Base-by-base conservation (phyloP, 2,329 filamentous ascomycete genomes). In the Diaporthe nobilis region DNA sequence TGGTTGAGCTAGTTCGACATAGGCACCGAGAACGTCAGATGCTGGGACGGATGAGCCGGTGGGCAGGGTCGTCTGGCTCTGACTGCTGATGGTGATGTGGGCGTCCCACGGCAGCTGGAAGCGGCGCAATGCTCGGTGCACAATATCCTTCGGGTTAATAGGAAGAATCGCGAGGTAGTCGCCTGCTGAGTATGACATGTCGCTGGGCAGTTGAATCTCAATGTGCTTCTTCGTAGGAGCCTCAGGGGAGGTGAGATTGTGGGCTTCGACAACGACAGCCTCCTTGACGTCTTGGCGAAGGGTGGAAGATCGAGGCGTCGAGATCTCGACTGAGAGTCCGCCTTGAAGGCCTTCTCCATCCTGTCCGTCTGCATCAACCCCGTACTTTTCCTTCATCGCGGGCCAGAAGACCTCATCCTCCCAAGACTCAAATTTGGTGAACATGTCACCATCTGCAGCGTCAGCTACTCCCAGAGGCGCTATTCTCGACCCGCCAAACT, bases 141-240 rank as follows among this genome's bases (percentile, higher is more conserved):
- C 90, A 4, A 87, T 91, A 37, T 88, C 85, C 60, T 87, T 87
- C 1, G 90, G 91, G 81, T 96, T 96, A 39, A 94, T 85, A 0
- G 94, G 94, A 1, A 95, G 85, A 4, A 95, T 86, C 0, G 93
- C 93, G 0, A 96, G 88, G 80, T 96, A 96, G 81, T 96, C 94
- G 13, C 94, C 94, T 4, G 92, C 89, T 49, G 89, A 88, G 83
- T 95, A 96, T 0, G 87, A 88, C 87, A 91, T 88, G 73, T 89
- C 90, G 0, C 88, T 89, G 0, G 94, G 94, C 1, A 96, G 86
- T 76, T 90, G 89, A 39, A 95, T 90, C 76, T 91, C 90, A 28
- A 94, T 88, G 77, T 92, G 88, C 31, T 90, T 89, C 85, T 95
- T 95, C 58, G 85, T 85, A 0, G 90, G 85, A 37, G 86, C 87